These are phyloP conservation scores for Saccharum spontaneum DNA, from an alignment of 176 grass and related monocot genomes.

Conservation along the genomic window DNA sequence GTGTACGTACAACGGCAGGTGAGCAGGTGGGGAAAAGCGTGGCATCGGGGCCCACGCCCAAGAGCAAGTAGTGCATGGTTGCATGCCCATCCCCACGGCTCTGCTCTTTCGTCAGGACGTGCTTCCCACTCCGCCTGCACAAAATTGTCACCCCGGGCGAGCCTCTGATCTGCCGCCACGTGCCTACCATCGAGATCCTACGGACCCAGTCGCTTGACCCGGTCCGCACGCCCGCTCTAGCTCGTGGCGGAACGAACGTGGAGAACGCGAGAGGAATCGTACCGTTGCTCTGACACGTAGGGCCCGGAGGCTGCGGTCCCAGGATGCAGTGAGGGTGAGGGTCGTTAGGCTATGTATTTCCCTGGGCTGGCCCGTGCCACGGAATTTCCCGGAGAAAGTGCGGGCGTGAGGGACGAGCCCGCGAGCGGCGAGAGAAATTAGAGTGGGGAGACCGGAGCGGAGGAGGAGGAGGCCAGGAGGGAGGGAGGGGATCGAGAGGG, in stretches of 20 bases:
- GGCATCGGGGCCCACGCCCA: neutral
- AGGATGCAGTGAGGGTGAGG: neutral
- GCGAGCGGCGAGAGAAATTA: neutral
- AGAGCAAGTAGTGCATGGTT: neutral
- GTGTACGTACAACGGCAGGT: neutral
- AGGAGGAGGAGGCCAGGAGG: neutral
- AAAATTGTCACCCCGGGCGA: too few relatives aligned
- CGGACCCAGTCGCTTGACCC: slow-evolving; percentile 32
- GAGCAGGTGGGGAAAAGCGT: neutral
- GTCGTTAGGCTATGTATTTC: slow-evolving; percentile 25
- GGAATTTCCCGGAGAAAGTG: slow-evolving; percentile 39
- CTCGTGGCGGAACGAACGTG: neutral
- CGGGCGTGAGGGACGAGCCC: slow-evolving; percentile 30
- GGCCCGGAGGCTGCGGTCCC: neutral
- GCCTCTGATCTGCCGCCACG: neutral
- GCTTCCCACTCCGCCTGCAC: slow-evolving; percentile 30
- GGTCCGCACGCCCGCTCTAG: slow-evolving; percentile 1
- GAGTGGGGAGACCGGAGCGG: neutral
- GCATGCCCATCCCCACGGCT: neutral
- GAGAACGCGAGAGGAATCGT: slow-evolving; percentile 1
- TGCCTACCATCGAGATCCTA: neutral
- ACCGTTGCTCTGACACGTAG: slow-evolving; percentile 12
- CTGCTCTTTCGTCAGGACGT: neutral
- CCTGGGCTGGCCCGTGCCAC: neutral
- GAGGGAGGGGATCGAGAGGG: slow-evolving; percentile 3